Evolutionary conservation across 495 filamentous ascomycete species (phyloP).

Genomic region (Ascodesmis nigricans): DNA sequence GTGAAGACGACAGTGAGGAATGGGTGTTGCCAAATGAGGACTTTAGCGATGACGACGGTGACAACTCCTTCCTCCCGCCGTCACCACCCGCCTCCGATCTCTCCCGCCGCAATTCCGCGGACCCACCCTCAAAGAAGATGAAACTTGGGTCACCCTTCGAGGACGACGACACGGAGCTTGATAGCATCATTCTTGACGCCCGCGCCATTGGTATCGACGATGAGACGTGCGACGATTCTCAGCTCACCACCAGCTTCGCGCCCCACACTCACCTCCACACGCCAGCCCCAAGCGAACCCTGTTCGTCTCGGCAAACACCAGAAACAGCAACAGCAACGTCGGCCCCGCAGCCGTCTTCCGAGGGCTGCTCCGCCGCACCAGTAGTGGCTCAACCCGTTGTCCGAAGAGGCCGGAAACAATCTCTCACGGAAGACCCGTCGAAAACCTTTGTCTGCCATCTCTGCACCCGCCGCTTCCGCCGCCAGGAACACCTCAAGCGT

Average conservation of each 20-base stretch:
- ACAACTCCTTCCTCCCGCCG: conserved; percentile 20
- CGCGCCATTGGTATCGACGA: conserved; percentile 18
- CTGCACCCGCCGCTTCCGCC: conserved; percentile 90
- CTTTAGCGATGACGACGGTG: conserved; percentile 30
- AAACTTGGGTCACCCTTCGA: conserved; percentile 29
- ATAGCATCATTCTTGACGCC: conserved; percentile 19
- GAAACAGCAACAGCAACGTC: conserved; percentile 22
- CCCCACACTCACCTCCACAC: too few relatives aligned
- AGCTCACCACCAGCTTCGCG: too few relatives aligned
- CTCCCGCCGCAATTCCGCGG: conserved; percentile 14
- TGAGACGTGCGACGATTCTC: conserved; percentile 24
- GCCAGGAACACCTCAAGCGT: conserved; percentile 96
- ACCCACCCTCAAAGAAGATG: conserved; percentile 34
- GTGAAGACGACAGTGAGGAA: conserved; percentile 31
- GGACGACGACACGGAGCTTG: conserved; percentile 20
- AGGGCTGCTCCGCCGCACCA: conserved; percentile 12
- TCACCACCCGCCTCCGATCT: conserved; percentile 29
- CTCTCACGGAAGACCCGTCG: conserved; percentile 87
- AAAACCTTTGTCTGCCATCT: conserved; percentile 96
- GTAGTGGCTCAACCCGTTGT: too few relatives aligned
- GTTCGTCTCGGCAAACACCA: conserved; percentile 24
- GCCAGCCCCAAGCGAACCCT: conserved; percentile 21
- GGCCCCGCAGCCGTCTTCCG: conserved; percentile 21
- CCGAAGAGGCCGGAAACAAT: conserved; percentile 95
- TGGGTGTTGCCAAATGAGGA: conserved; percentile 37